Percentiles rank a stretch among this genome's conserved stretches.
These are phyloP conservation scores for Pseudonectria foliicola DNA, from an alignment of 2,329 filamentous ascomycete genomes.

Conservation along the genomic window DNA sequence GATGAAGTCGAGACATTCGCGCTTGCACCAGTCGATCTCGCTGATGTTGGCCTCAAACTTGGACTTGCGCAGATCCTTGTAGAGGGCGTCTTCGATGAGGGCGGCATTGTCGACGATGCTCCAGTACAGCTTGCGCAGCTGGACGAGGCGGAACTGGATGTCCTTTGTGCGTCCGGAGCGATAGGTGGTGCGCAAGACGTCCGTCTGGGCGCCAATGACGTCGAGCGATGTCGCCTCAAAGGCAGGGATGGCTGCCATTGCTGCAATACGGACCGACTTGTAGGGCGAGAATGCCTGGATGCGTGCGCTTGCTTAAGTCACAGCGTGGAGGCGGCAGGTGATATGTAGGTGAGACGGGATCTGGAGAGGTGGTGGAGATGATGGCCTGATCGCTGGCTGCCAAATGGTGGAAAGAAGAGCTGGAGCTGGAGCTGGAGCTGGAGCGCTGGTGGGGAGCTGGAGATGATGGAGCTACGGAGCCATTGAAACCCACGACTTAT, in stretches of 20 bases:
- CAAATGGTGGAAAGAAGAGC: neutral
- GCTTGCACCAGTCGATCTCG: conserved; percentile 73
- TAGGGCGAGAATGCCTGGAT: too few relatives aligned
- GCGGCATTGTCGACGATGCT: conserved; percentile 71
- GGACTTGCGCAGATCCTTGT: conserved; percentile 72
- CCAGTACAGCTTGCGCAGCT: conserved; percentile 95
- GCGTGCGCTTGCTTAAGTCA: too few relatives aligned
- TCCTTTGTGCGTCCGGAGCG: conserved; percentile 74
- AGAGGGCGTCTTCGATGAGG: conserved; percentile 66
- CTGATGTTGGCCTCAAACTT: conserved; percentile 64
- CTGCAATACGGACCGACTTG: conserved; percentile 30
- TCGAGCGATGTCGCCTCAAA: conserved; percentile 60
- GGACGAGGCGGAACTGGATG: conserved; percentile 71
- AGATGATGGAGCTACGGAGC: too few relatives aligned
- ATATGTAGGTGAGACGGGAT: neutral
- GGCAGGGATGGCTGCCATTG: conserved; percentile 32
- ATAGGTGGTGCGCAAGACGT: conserved; percentile 61
- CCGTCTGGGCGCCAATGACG: conserved; percentile 55
- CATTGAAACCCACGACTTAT: too few relatives aligned
- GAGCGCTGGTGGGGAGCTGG: too few relatives aligned
- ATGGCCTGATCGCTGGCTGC: too few relatives aligned
- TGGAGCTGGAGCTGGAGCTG: too few relatives aligned
- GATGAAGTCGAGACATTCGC: conserved; percentile 72
- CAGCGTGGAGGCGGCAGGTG: too few relatives aligned
- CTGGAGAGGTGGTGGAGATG: too few relatives aligned